Evolutionary conservation across 2,329 filamentous ascomycete genomes (phyloP).

Genomic region (Talaromyces sp.): DNA sequence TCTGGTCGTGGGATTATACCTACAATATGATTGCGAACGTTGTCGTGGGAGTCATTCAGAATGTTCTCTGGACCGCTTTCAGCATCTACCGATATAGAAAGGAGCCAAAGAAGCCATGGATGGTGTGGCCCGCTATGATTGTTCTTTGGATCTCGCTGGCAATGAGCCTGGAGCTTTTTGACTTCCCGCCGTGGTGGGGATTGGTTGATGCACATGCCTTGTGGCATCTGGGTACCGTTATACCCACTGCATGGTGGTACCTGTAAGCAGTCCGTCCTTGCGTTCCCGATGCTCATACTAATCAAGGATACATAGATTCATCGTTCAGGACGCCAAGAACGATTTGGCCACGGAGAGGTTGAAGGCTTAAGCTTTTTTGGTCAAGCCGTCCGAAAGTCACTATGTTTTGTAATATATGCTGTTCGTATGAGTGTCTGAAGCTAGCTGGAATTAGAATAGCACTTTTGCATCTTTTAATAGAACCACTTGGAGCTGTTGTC

Average conservation of each 20-base stretch:
- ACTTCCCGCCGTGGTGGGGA: constrained; percentile 81
- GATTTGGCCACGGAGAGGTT: constrained; percentile 70
- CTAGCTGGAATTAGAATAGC: neutral
- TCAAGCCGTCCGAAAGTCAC: neutral
- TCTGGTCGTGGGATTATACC: constrained; percentile 87
- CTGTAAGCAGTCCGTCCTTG: constrained; percentile 62
- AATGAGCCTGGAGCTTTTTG: constrained; percentile 93
- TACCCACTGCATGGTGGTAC: constrained; percentile 86
- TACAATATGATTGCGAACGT: constrained; percentile 99
- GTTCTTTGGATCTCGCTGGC: constrained; percentile 88
- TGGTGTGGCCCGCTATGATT: constrained; percentile 82
- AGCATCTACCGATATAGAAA: constrained; percentile 69
- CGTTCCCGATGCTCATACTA: constrained; percentile 26
- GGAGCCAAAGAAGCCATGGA: constrained; percentile 66
- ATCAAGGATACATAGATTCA: constrained; percentile 58
- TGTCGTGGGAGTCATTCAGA: constrained; percentile 71
- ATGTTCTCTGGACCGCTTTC: constrained; percentile 81
- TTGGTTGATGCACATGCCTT: constrained; percentile 89
- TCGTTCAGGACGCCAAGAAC: constrained; percentile 79
- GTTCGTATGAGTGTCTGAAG: neutral
- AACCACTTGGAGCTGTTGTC: neutral
- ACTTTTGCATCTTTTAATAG: neutral
- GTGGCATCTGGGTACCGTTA: constrained; percentile 93
- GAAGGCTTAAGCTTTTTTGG: constrained; percentile 56
- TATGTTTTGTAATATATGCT: neutral